Conservation (phyloP, 495 filamentous ascomycete genomes). For the Neurospora tetraspora region DNA sequence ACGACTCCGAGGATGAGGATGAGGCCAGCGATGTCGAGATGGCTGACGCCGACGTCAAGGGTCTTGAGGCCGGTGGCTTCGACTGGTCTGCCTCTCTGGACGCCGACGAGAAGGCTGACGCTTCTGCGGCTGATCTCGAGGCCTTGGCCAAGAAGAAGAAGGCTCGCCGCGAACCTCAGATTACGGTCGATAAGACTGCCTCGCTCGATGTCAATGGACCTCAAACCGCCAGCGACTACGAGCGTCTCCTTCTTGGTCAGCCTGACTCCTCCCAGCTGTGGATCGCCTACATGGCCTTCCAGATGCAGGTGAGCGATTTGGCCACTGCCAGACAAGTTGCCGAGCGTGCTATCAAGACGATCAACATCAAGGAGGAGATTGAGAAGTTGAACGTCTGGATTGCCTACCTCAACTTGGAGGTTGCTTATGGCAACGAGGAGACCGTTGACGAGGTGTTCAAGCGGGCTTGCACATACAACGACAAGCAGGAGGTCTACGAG, state of each 20-base stretch:
- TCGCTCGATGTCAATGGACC: conserved; percentile 85
- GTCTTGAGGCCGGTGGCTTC: conserved; percentile 71
- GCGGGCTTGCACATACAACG: conserved; percentile 88
- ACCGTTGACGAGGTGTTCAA: conserved; percentile 81
- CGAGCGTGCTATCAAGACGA: conserved; percentile 79
- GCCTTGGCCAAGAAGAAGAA: conserved; percentile 57
- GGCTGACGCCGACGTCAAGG: conserved; percentile 35
- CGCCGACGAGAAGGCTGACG: conserved; percentile 30
- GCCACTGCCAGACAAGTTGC: conserved; percentile 78
- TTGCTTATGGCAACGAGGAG: conserved; percentile 78
- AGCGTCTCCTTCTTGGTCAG: conserved; percentile 83
- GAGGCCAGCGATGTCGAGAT: conserved; percentile 36
- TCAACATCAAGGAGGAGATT: conserved; percentile 73
- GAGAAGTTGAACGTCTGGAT: conserved; percentile 96
- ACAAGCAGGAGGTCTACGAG: conserved; percentile 82
- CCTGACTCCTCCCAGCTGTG: conserved; percentile 83
- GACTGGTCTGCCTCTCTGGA: conserved; percentile 68
- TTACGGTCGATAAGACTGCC: conserved; percentile 78
- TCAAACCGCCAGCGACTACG: conserved; percentile 80
- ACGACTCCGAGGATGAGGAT: conserved; percentile 39
- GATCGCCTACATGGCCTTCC: conserved; percentile 95
- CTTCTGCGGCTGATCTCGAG: conserved; percentile 37
- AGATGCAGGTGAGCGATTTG: conserved; percentile 81
- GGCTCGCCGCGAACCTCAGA: conserved; percentile 66
- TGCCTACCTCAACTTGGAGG: conserved; percentile 87